These are phyloP conservation scores for Neurospora tetrasperma DNA, from an alignment of 495 filamentous ascomycete genomes.

Conservation along the genomic window DNA sequence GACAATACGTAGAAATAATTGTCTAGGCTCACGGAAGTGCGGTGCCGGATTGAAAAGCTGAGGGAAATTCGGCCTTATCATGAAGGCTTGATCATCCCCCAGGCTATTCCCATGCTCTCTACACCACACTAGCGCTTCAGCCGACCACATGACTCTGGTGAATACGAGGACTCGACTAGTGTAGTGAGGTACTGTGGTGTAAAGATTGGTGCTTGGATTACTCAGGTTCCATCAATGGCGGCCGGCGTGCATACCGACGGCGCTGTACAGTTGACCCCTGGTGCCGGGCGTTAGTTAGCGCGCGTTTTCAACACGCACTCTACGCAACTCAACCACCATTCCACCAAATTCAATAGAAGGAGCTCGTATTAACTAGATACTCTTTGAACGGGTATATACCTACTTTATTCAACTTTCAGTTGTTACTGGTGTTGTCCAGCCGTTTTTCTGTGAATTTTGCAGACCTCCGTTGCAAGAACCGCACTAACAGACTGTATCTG, in stretches of 20 bases:
- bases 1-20: neutral
- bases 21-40: neutral
- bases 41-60: neutral
- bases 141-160: neutral
- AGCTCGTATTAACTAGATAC: no score
- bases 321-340: no score
- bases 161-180: constrained; percentile 2
- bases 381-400: no score
- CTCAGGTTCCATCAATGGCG: neutral
- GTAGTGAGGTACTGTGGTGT: no score
- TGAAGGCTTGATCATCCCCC: neutral
- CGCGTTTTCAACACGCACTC: no score
- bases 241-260: neutral
- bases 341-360: no score
- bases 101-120: neutral
- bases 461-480: no score
- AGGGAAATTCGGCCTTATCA: neutral
- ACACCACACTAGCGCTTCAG: neutral
- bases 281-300: no score
- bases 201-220: neutral
- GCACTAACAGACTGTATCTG: neutral
- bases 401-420: no score
- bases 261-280: no score
- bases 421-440: no score
- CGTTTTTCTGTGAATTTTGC: no score